Evolutionary conservation across 1,284 basidiomycete genomes (phyloP).

Genomic region (Cronartium ribicola): DNA sequence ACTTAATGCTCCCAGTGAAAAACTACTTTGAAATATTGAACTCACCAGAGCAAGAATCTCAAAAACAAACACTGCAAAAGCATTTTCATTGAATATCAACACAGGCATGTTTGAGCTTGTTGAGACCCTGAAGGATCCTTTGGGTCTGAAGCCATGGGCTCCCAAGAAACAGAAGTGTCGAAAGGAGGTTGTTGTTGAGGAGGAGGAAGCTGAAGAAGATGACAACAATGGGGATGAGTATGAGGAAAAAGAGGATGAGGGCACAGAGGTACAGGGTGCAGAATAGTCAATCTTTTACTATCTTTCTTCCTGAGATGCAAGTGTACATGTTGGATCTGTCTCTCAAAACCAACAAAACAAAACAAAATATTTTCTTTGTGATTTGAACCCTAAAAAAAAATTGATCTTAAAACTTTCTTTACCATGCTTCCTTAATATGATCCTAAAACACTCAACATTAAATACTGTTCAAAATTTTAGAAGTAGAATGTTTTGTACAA

Average conservation of each 20-base stretch:
- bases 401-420: not conserved
- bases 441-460: no score
- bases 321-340: not conserved
- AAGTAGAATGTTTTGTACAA: no score
- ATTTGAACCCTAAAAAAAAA: not conserved
- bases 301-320: not conserved
- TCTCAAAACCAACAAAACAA: no score
- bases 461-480: no score
- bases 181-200: not conserved
- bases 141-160: slow-evolving; percentile 2
- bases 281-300: not conserved
- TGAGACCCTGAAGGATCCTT: not conserved
- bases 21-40: no score
- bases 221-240: not conserved
- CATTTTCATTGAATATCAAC: not conserved
- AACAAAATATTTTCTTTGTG: not conserved
- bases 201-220: not conserved
- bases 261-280: not conserved
- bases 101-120: not conserved
- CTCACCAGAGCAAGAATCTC: not conserved
- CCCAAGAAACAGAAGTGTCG: not conserved
- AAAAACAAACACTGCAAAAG: not conserved
- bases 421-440: no score
- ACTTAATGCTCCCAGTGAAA: no score
- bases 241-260: no score